Base-by-base conservation (phyloP, 2,329 filamentous ascomycete genomes). In the Exophiala mesophila region DNA sequence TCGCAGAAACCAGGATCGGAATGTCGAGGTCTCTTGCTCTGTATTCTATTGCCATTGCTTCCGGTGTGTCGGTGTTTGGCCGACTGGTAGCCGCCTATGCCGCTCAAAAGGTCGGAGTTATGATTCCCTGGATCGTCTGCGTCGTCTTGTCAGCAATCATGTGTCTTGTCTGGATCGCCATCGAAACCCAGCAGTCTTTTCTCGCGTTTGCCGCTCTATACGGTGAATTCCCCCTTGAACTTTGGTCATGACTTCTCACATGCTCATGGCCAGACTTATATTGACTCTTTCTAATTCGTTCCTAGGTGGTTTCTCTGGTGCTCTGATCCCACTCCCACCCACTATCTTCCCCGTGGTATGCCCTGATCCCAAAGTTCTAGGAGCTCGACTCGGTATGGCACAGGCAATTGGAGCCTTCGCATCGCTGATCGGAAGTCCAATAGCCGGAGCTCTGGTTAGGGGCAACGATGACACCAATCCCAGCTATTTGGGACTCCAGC, bases 301-400 rank as follows among this genome's bases (percentile, higher is more conserved):
- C 6, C 10, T 17, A 54, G 52, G 82, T 3, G 67, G 80, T 38
- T 73, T 73, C 3, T 76, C 72, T 0, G 80, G 77, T 0, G 76
- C 69, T 0, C 72, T 83, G 29, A 78, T 83, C 58, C 71, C 72
- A 13, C 60, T 84, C 5, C 82, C 83, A 41, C 79, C 80, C 0
- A 76, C 78, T 0, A 72, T 72, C 0, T 61, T 81, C 36, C 70
- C 70, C 10, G 69, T 70, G 32, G 62, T 75, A 28, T 72, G 68
- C 3, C 64, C 63, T 0, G 67, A 75, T 50, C 44, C 70, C 20
- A 58, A 60, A 26, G 68, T 68, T 46, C 54, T 65, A 1, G 72
- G 72, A 1, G 65, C 68, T 9, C 64, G 70, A 45, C 67, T 74
- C 44, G 72, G 72, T 4, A 71, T 73, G 65, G 64, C 70, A 2